Base-by-base conservation (phyloP, 2,329 filamentous ascomycete species). In the Capronia americana region DNA sequence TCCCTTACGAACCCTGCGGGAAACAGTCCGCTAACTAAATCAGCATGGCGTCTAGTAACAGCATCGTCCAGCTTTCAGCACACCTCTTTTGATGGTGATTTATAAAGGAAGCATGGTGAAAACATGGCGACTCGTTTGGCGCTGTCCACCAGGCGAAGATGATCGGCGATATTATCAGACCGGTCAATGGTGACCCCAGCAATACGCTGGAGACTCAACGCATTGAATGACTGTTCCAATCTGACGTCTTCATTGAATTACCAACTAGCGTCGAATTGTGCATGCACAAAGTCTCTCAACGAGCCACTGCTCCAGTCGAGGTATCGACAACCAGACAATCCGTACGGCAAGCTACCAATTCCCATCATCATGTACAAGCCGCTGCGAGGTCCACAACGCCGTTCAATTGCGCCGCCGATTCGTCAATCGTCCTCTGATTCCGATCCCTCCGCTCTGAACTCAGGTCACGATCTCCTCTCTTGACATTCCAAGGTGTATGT, bases 41-140 rank as follows among this genome's bases (percentile, higher is more conserved):
- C 28, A 41, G 38, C 38, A 41, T 14, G 14, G 14, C 12, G 4
- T 8, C 14, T 10, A 1, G 1, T 12, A 20, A 41, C 5, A 41
- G 38, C 5, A 41, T 41, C 4, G 14, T 41, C 38, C 38, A 41
- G 4, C 38, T 4, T 41, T 17, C 38, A n/a, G 38, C 38, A 11
- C 38, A 63, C 51, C 53, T 50, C 28, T 50, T 34, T 51, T 57
- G 61, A 50, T 28, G 61, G 46, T 28, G 28, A 51, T 63, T 63
- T 26, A 57, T 20, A 26, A 63, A 63, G 24, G 61, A 57, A 8
- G 61, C 61, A 26, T 57, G 53, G 28, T 63, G 61, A 20, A 57
- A 57, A 63, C 12, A 63, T 63, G 26, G 61, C 51, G n/a, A 63
- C 32, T 20, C 30, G 4, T 20, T 44, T 34, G 4, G 10, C 34